Conservation (phyloP, 805 yeast genomes). For the Starmerella sp. region DNA sequence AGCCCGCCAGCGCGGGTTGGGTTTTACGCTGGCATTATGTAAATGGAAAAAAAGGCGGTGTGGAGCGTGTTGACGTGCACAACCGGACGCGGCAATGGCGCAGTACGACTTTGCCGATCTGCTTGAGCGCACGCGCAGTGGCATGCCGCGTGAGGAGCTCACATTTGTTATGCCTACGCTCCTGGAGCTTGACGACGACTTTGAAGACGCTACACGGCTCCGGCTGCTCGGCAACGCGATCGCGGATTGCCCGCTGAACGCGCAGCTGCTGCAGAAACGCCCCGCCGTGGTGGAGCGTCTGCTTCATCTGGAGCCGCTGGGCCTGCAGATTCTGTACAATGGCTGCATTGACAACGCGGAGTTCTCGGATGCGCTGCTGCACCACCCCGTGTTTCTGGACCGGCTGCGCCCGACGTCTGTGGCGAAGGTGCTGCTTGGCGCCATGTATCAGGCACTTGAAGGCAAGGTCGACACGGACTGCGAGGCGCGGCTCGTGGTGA, state of each 20-base stretch:
- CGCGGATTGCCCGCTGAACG: constrained; percentile 7
- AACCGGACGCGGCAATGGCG: not conserved
- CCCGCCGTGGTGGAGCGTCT: constrained; percentile 3
- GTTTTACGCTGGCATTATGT: not conserved
- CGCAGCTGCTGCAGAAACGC: constrained; percentile 1
- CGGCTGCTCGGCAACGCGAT: constrained; percentile 19
- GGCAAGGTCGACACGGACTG: not conserved
- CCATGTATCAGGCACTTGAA: constrained; percentile 7
- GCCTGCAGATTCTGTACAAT: constrained; percentile 15
- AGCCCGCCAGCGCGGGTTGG: too few species aligned
- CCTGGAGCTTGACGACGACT: not conserved
- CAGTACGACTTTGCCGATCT: constrained; percentile 6
- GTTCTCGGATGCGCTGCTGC: constrained; percentile 6
- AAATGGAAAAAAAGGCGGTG: not conserved
- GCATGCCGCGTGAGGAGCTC: constrained; percentile 5
- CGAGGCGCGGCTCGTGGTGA: constrained; percentile 3
- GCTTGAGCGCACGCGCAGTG: constrained; percentile 9
- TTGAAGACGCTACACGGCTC: constrained; percentile 9
- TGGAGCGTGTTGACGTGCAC: not conserved
- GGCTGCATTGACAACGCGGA: constrained; percentile 10
- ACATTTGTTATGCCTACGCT: constrained; percentile 8
- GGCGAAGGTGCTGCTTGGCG: constrained; percentile 8
- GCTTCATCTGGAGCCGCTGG: constrained; percentile 3
- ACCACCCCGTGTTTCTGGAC: not conserved
- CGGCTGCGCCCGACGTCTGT: constrained; percentile 3